A percentile compares a stretch with the other conserved stretches of the same genome.
Conservation (phyloP, 2,329 filamentous ascomycete genomes). For the Diaporthe ampelina region DNA sequence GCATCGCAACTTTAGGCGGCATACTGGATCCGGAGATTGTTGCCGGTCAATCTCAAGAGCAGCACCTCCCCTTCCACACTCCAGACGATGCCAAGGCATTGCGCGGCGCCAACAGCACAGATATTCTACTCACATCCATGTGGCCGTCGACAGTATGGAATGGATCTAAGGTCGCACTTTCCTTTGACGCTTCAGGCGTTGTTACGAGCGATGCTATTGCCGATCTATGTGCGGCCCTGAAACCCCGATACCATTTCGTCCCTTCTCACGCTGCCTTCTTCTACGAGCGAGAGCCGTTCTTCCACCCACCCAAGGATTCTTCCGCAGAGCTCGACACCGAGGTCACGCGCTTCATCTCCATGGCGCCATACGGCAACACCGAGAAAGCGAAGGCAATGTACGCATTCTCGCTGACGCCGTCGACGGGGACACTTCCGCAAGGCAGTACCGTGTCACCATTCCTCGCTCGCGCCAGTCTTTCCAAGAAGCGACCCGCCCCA, state of each 20-base stretch:
- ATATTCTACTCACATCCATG: conserved; percentile 88
- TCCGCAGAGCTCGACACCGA: conserved; percentile 57
- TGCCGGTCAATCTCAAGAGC: conserved; percentile 76
- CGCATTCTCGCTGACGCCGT: conserved; percentile 78
- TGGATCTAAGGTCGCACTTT: conserved; percentile 75
- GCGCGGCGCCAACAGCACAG: conserved; percentile 81
- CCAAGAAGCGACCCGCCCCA: conserved; percentile 69
- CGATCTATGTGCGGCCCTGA: conserved; percentile 82
- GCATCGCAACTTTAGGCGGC: conserved; percentile 89
- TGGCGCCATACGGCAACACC: conserved; percentile 82
- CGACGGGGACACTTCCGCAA: conserved; percentile 71
- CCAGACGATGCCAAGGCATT: conserved; percentile 82
- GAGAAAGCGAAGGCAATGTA: conserved; percentile 86
- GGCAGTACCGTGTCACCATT: conserved; percentile 86
- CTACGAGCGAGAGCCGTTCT: conserved; percentile 94
- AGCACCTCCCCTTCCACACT: conserved; percentile 83
- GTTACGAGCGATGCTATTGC: conserved; percentile 77
- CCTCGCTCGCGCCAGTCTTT: conserved; percentile 52
- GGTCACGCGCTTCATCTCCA: conserved; percentile 90
- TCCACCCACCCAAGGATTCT: conserved; percentile 68
- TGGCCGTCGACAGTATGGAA: conserved; percentile 84
- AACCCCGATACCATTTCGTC: conserved; percentile 93
- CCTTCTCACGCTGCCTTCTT: conserved; percentile 75
- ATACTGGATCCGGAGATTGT: conserved; percentile 72
- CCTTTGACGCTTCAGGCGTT: conserved; percentile 65